Evolutionary conservation across 768 basidiomycete genomes (phyloP).

Genomic region (Phlebiopsis gigantea): DNA sequence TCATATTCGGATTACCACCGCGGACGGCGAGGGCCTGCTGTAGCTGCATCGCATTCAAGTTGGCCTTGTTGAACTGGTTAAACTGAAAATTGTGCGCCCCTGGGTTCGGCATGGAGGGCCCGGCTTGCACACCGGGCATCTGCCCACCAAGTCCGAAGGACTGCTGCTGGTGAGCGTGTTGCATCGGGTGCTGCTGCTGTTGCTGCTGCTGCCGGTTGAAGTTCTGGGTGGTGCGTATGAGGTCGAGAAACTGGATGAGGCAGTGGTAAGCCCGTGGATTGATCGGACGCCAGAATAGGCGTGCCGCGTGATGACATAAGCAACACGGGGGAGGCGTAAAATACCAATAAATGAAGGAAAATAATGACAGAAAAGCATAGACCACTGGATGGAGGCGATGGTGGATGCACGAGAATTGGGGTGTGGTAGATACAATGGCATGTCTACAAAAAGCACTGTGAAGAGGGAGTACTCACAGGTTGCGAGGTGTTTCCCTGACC

Average conservation of each 20-base stretch:
- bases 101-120: constrained; percentile 1
- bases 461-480: background rate
- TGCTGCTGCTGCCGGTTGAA: background rate
- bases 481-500: constrained; percentile 12
- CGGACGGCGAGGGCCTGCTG: constrained; percentile 2
- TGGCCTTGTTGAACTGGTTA: background rate
- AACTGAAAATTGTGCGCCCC: background rate
- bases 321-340: constrained; percentile 12
- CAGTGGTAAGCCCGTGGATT: constrained; percentile 10
- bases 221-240: constrained; percentile 2
- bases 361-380: background rate
- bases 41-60: background rate
- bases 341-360: background rate
- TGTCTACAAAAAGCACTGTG: background rate
- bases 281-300: constrained; percentile 12
- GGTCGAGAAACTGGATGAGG: constrained; percentile 10
- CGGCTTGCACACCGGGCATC: constrained; percentile 4
- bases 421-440: background rate
- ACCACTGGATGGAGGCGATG: background rate
- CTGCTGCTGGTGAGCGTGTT: constrained; percentile 10
- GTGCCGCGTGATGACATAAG: constrained; percentile 25
- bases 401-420: background rate
- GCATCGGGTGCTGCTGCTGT: constrained; percentile 10
- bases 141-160: constrained; percentile 1
- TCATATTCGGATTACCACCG: background rate